Conservation (phyloP, 805 yeast species). For the Suhomyces sp. region DNA sequence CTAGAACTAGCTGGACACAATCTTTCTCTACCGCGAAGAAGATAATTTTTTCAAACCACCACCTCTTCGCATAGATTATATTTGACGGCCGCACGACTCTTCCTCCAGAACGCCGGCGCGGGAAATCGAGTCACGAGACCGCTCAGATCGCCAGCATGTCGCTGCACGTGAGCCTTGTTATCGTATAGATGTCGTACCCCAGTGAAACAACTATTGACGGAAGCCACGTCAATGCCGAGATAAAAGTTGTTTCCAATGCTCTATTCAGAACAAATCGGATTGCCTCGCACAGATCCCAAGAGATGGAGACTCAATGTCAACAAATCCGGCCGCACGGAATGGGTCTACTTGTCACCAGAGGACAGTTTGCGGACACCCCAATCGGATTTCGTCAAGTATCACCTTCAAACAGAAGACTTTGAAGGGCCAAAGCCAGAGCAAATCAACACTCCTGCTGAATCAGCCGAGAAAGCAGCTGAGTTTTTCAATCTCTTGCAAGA, state of each 20-base stretch:
- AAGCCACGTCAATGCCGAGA: not conserved
- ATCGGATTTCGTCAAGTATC: constrained; percentile 53
- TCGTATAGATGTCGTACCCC: not conserved
- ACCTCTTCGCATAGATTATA: constrained; percentile 1
- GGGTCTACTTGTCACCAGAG: constrained; percentile 61
- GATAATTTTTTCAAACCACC: not conserved
- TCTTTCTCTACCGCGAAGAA: not conserved
- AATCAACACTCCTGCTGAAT: constrained; percentile 47
- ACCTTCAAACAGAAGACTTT: constrained; percentile 42
- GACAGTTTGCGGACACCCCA: constrained; percentile 47
- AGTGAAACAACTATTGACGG: too few relatives aligned
- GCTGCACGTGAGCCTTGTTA: not conserved
- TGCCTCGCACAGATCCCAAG: constrained; percentile 63
- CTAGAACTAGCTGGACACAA: not conserved
- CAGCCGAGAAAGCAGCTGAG: constrained; percentile 71
- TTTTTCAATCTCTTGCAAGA: constrained; percentile 74
- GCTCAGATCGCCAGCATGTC: not conserved
- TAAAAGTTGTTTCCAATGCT: constrained; percentile 15
- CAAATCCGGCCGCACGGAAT: constrained; percentile 71
- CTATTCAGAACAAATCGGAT: constrained; percentile 69
- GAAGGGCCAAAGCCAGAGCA: constrained; percentile 31
- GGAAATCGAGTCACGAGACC: not conserved
- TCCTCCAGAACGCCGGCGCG: not conserved
- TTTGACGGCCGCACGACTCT: not conserved
- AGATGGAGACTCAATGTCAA: constrained; percentile 76